These are phyloP conservation scores for Bipolaris oryzae DNA, from an alignment of 2,329 filamentous ascomycete genomes.

Conservation along the genomic window DNA sequence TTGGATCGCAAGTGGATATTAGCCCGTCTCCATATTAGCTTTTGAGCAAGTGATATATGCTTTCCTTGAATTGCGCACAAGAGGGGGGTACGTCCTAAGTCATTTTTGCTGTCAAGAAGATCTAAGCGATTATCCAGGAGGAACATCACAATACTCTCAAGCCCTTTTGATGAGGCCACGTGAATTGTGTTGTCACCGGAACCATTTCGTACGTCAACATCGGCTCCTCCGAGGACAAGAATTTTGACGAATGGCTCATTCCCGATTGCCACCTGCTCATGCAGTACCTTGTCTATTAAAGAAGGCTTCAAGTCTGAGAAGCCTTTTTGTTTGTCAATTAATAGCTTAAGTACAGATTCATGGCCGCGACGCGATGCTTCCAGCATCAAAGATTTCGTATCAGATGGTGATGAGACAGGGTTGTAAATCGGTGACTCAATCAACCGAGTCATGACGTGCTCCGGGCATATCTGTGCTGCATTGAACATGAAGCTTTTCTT, in stretches of 20 bases:
- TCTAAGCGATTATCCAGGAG: background rate
- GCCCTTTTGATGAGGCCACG: background rate
- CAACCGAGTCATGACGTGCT: background rate
- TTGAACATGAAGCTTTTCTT: background rate
- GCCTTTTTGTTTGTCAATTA: background rate
- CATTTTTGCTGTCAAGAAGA: background rate
- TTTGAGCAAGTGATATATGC: background rate
- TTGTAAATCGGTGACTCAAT: background rate
- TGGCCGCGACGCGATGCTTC: background rate
- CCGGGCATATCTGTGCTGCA: background rate
- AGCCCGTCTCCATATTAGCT: background rate
- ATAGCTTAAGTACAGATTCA: too few species aligned
- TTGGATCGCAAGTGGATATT: background rate
- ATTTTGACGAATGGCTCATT: background rate
- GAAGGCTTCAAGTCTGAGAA: too few species aligned
- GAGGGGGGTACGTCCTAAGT: background rate
- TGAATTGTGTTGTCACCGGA: background rate
- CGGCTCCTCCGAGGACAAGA: background rate
- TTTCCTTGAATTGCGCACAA: background rate
- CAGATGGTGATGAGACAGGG: background rate
- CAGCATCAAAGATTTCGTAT: background rate
- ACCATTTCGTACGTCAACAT: background rate
- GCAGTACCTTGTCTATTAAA: background rate
- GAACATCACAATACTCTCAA: slow-evolving; percentile 1
- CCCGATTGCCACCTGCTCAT: background rate